Base-by-base conservation (phyloP, 371 early-diverging fungal genomes). In the Aphelidium insulamus region DNA sequence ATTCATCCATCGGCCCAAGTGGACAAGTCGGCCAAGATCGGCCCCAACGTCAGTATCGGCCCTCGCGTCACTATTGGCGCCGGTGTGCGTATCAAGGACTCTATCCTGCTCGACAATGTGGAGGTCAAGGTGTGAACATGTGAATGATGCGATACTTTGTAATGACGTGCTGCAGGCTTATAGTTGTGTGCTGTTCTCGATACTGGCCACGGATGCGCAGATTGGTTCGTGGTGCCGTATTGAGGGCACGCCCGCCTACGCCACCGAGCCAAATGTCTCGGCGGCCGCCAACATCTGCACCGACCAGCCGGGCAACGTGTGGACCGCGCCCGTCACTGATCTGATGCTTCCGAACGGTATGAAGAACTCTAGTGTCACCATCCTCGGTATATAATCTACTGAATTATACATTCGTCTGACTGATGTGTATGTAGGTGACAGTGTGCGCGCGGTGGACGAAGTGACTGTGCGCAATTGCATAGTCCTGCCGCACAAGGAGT, bases 401-500 rank as follows among this genome's bases (percentile, higher is more conserved):
- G 10, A 26, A 26, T 12, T 12, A 12, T 26, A 10, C 10, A 26
- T 26, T 26, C 26, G 12, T 26, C 10, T 26, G 26, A 12, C 10
- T 26, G n/a, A 15, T 41, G 17, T 33, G 7, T 37, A 3, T 22
- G 26, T 46, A 62, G 64, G 80, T 54, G 75, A 81, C 49, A 80
- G 79, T 41, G 87, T 88, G 11, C 63, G 66, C 2, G 80, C 91
- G 26, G 70, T 68, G 46, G 85, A 87, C 49, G 92, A 90, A 54
- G 62, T 66, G 26, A 74, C 84, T 22, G 78, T 94, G 45, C 68
- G 95, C 40, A 88, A 87, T 60, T 91, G 91, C 43, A 77, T 91
- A 35, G 92, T 94, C 18, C 52, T 94, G 43, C 95, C 95, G 17
- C 81, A 91, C 66, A 94, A 94, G 65, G 91, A 88, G 41, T 62